phyloP scores from a whole-genome alignment of 768 basidiomycete genomes.

The Lactifluus pinguis region DNA sequence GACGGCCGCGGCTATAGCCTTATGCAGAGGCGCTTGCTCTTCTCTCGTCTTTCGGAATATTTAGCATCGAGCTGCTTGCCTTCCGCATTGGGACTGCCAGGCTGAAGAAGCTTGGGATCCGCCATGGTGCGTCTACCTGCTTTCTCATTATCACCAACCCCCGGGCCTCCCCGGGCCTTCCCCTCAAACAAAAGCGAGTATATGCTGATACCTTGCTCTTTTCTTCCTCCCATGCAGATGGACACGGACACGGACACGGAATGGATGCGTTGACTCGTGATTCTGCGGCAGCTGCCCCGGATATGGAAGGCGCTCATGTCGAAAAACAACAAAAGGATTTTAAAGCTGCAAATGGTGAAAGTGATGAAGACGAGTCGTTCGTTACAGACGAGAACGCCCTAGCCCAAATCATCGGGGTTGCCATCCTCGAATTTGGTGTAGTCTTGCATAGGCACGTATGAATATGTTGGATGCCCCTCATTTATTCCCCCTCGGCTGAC shows the following conservation, averaged over 20 bases:
- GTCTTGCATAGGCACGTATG: conserved; percentile 59
- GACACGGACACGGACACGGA: conserved; percentile 48
- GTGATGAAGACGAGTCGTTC: conserved; percentile 26
- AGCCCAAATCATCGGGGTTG: conserved; percentile 79
- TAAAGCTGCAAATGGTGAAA: conserved; percentile 22
- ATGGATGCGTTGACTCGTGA: conserved; percentile 47
- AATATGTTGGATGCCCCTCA: background rate
- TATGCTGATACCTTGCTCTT: background rate
- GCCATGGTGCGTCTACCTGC: conserved; percentile 40
- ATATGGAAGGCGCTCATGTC: background rate
- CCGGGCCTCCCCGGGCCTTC: background rate
- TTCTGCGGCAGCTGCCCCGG: background rate
- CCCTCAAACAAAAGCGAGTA: no score
- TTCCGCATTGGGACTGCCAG: conserved; percentile 79
- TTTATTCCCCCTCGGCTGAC: background rate
- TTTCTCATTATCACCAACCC: background rate
- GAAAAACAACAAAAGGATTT: background rate
- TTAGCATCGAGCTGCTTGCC: conserved; percentile 76
- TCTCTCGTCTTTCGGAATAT: conserved; percentile 72
- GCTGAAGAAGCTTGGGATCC: conserved; percentile 54
- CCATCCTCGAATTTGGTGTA: conserved; percentile 91
- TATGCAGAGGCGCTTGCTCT: conserved; percentile 78
- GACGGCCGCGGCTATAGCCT: conserved; percentile 44
- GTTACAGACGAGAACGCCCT: conserved; percentile 22
- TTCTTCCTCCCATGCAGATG: conserved; percentile 33